phyloP scores from a whole-genome alignment of 129 eudicot genomes.

The Tagetes patula region DNA sequence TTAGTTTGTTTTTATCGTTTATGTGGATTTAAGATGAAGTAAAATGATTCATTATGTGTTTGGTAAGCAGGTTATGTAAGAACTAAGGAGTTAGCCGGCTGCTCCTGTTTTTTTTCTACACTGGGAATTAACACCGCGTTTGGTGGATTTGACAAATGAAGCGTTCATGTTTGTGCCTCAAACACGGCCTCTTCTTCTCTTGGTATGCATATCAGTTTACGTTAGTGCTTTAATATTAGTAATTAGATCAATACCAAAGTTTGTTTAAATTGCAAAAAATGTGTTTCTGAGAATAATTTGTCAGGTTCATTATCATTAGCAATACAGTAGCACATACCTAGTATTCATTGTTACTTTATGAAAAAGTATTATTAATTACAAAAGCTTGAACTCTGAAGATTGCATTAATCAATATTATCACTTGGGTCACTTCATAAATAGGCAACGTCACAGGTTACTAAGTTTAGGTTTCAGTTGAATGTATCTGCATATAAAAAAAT shows the following conservation, averaged over 20 bases:
- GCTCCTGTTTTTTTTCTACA: conserved; percentile 24
- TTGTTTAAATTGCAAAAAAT: not conserved
- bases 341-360: conserved; percentile 11
- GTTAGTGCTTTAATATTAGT: conserved; percentile 7
- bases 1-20: not conserved
- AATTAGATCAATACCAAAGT: conserved; percentile 12
- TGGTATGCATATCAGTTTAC: conserved; percentile 14
- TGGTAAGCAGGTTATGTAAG: conserved; percentile 28
- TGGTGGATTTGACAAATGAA: conserved; percentile 30
- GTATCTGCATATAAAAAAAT: conserved; percentile 4
- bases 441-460: conserved; percentile 2
- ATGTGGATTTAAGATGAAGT: not conserved
- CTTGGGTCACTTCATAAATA: not conserved
- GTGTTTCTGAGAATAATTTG: not conserved
- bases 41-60: conserved; percentile 19
- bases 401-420: not conserved
- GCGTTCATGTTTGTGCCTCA: conserved; percentile 27
- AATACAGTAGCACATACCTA: conserved; percentile 10
- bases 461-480: not conserved
- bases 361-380: not conserved
- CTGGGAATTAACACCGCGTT: conserved; percentile 6
- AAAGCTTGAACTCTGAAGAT: not conserved
- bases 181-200: not conserved
- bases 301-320: conserved; percentile 8
- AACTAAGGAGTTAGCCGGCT: conserved; percentile 18